Evolutionary conservation across 352 stramenopile species (phyloP), one percentile per base, ranked within the genome.

Genomic region (Globisporangium canariense): DNA sequence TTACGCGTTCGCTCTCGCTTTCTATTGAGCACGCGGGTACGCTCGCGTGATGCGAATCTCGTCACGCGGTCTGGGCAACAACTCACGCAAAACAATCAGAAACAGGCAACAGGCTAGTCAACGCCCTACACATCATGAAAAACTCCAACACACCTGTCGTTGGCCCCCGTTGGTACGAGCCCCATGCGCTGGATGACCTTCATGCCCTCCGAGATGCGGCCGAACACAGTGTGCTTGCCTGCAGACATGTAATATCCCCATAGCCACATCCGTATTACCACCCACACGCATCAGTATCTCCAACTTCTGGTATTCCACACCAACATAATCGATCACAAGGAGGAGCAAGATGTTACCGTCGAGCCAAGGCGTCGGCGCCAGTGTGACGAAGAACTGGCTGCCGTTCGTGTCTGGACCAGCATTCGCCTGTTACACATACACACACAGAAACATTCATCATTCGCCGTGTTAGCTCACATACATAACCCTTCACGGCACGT

Each of bases 171-270:
- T 9, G 88, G 91, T 4, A 97, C 89, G 56, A 91, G 78, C 0
- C 91, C 91, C 77, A 98, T 93, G 61, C 89, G 86, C 71, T 98
- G 86, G 58, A 98, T 89, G 41, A 97, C 89, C 47, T 90, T 83
- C 93, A 98, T 98, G n/a, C 95, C 95, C 9, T 87, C 67, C 36
- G 82, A 96, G 43, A 98, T 94, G 32, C 91, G 85, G 13, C 94
- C 94, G 73, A 98, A 97, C 4, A 98, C 83, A 6, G 92, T 98
- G 78, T 98, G 93, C 49, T 98, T 98, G 47, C 87, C 87, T 89
- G 20, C 16, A 50, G 2, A 20, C 2, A 28, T 28, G 25, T 28
- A 28, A 28, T 28, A 28, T 28, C 25, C 25, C 25, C 25, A 28
- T 28, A 28, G 25, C 1, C 25, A 28, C 25, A 28, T 28, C 25